Evolutionary conservation across 2,329 filamentous ascomycete genomes (phyloP).

Genomic region (Colletotrichum godetiae): DNA sequence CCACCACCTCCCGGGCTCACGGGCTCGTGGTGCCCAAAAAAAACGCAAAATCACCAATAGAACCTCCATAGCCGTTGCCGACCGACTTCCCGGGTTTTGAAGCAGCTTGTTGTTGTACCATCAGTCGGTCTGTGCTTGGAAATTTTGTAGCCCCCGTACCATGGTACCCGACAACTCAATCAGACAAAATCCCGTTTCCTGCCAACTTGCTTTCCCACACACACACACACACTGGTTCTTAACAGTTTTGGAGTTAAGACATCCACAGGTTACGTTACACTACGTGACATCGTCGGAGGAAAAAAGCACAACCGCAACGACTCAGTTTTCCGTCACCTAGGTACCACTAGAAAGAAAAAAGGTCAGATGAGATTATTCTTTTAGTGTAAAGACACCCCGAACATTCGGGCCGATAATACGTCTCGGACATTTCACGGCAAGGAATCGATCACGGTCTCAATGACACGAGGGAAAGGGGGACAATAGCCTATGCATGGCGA

Average conservation of each 20-base stretch:
- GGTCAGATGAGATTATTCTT: slow-evolving; percentile 6
- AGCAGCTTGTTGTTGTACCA: too few relatives aligned
- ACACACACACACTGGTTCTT: not conserved
- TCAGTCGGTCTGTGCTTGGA: not conserved
- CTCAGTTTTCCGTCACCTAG: not conserved
- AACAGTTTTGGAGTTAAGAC: not conserved
- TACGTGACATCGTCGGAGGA: slow-evolving; percentile 14
- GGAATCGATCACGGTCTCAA: not conserved
- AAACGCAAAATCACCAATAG: not conserved
- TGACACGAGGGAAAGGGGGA: not conserved
- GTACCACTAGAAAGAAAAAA: not conserved
- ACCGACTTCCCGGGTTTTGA: not conserved
- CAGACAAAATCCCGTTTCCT: not conserved
- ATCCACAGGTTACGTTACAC: slow-evolving; percentile 11
- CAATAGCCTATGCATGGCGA: not conserved
- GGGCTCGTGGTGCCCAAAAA: not conserved
- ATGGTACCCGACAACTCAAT: not conserved
- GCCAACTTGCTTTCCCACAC: not conserved
- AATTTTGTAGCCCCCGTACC: not conserved
- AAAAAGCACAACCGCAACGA: not conserved
- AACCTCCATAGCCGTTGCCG: too few relatives aligned
- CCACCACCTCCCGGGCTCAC: not conserved
- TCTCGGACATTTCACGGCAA: not conserved
- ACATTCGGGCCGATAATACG: slow-evolving; percentile 15
- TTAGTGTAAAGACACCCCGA: not conserved